A percentile compares a stretch with the other conserved stretches of the same genome.
Evolutionary conservation across 139 green algal genomes (phyloP).

Genomic region (Mesotaenium endlicherianum): DNA sequence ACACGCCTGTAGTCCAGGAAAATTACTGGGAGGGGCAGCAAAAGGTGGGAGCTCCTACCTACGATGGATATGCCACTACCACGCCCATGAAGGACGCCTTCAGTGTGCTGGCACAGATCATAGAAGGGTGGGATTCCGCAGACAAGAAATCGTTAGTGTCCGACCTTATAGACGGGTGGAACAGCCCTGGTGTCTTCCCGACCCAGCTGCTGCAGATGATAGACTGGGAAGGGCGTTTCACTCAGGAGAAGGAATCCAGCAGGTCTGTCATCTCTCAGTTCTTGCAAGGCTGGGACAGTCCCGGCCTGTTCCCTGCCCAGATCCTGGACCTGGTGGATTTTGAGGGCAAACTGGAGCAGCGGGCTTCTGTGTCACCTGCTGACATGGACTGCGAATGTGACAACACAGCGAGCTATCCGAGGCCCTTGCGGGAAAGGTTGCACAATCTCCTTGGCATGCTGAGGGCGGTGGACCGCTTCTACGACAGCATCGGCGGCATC

Average conservation of each 20-base stretch:
- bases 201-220: slow-evolving; percentile 14
- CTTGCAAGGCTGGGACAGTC: slow-evolving; percentile 19
- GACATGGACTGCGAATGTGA: neutral
- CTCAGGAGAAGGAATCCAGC: neutral
- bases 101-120: slow-evolving; percentile 10
- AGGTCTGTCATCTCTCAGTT: slow-evolving; percentile 3
- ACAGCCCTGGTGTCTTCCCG: slow-evolving; percentile 12
- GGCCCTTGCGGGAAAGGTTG: slow-evolving; percentile 13
- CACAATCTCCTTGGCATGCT: slow-evolving; percentile 24
- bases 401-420: neutral
- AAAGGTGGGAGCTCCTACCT: neutral
- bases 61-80: neutral
- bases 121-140: slow-evolving; percentile 16
- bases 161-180: neutral
- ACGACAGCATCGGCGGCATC: slow-evolving; percentile 91
- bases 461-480: slow-evolving; percentile 70
- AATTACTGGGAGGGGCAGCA: neutral
- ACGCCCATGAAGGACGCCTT: slow-evolving; percentile 25
- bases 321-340: slow-evolving; percentile 26
- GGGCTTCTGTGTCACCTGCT: neutral
- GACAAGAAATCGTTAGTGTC: neutral
- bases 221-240: slow-evolving; percentile 8
- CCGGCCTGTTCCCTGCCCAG: slow-evolving; percentile 20
- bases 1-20: neutral
- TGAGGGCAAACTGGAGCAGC: neutral